phyloP scores from a whole-genome alignment of 208 protist genomes.

The Hexamita inflata region DNA sequence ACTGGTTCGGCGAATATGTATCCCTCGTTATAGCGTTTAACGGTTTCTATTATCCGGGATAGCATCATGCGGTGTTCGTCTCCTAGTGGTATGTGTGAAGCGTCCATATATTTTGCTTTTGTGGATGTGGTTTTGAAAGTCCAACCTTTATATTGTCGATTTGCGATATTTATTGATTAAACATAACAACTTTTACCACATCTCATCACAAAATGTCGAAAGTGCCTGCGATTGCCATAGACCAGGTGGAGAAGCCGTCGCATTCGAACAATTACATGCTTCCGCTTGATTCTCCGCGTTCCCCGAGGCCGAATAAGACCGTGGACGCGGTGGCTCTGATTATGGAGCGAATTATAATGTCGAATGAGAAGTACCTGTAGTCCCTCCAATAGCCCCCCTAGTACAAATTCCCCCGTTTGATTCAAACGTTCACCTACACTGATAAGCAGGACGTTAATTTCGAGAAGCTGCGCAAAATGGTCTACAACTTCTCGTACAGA shows the following conservation, averaged over 20 bases:
- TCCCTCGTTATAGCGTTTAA: too few relatives aligned
- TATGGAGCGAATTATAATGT: background rate
- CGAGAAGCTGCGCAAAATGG: background rate
- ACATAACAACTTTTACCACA: too few relatives aligned
- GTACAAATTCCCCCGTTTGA: constrained; percentile 7
- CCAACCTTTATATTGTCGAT: too few relatives aligned
- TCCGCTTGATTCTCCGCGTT: background rate
- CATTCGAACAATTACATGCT: constrained; percentile 22
- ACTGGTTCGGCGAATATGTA: constrained; percentile 19
- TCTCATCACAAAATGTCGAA: too few relatives aligned
- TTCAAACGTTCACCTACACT: background rate
- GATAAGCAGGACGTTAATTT: background rate
- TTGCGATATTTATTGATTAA: too few relatives aligned
- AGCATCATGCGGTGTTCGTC: too few relatives aligned
- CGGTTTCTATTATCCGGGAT: too few relatives aligned
- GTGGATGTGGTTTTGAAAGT: too few relatives aligned
- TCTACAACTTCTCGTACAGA: constrained; percentile 21
- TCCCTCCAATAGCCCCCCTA: background rate
- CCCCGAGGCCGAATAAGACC: constrained; percentile 1
- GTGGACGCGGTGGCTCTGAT: constrained; percentile 20
- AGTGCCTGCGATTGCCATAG: too few relatives aligned
- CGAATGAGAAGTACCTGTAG: constrained; percentile 16
- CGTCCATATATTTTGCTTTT: too few relatives aligned
- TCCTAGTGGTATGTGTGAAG: too few relatives aligned
- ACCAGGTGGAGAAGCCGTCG: background rate